Evolutionary conservation across 2,329 filamentous ascomycete genomes (phyloP).

Genomic region (Fusarium oligoseptatum): DNA sequence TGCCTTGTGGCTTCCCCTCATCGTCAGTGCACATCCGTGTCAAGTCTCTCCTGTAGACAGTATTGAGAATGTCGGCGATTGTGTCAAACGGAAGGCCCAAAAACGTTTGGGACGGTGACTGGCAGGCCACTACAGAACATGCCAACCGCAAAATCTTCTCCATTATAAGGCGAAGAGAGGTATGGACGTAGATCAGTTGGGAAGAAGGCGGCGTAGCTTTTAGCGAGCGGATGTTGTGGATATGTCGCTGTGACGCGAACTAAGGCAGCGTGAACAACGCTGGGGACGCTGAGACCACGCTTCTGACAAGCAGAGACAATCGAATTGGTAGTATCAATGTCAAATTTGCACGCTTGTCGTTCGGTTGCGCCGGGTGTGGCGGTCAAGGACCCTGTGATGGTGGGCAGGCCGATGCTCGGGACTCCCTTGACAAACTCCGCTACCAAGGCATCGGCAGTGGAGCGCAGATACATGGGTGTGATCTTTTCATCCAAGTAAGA

Average conservation of each 20-base stretch:
- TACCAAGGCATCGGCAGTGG: neutral
- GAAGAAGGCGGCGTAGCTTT: constrained; percentile 50
- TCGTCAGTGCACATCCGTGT: constrained; percentile 38
- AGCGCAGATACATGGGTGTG: constrained; percentile 12
- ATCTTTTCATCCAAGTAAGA: constrained; percentile 43
- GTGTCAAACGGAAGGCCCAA: constrained; percentile 41
- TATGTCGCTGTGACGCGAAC: constrained; percentile 45
- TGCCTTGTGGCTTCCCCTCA: constrained; percentile 32
- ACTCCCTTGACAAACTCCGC: neutral
- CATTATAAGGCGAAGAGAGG: constrained; percentile 45
- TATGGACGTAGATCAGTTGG: constrained; percentile 46
- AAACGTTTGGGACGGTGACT: constrained; percentile 15
- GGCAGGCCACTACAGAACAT: constrained; percentile 35
- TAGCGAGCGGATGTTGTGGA: constrained; percentile 40
- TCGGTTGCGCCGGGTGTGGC: neutral
- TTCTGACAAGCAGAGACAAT: neutral
- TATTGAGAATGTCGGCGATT: constrained; percentile 40
- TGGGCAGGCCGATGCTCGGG: neutral
- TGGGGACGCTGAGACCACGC: constrained; percentile 42
- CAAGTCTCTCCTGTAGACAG: constrained; percentile 47
- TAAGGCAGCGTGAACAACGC: constrained; percentile 50
- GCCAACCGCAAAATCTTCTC: constrained; percentile 41
- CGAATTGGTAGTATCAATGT: neutral
- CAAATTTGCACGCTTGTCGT: neutral
- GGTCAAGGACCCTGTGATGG: neutral